Evolutionary conservation across 1,139 yeast species (phyloP).

Genomic region (Arxiozyma telluris): DNA sequence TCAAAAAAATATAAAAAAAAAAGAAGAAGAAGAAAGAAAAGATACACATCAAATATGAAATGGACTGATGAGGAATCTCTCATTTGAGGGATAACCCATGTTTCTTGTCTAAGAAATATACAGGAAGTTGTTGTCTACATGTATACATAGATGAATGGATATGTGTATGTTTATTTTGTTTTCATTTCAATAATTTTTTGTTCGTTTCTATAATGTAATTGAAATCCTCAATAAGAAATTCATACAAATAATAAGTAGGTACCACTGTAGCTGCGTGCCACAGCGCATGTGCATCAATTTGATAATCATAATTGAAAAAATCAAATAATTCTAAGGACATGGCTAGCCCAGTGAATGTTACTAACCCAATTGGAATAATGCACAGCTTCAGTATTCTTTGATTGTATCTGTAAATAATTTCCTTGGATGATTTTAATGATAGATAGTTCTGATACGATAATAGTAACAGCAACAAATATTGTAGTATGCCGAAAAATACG

Average conservation of each 20-base stretch:
- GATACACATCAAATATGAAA: too few species aligned
- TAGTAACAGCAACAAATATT: conserved; percentile 40
- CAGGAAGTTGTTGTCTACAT: too few species aligned
- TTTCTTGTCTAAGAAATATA: too few species aligned
- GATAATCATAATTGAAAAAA: conserved; percentile 62
- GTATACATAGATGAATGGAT: neutral
- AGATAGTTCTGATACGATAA: conserved; percentile 30
- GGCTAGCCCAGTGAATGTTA: conserved; percentile 49
- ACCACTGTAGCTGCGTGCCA: conserved; percentile 81
- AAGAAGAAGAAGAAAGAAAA: neutral
- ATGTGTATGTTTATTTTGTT: neutral
- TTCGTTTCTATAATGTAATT: conserved; percentile 6
- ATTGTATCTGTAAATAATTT: neutral
- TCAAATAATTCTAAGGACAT: conserved; percentile 86
- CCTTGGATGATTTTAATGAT: conserved; percentile 4
- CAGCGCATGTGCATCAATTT: conserved; percentile 84
- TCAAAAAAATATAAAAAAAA: too few species aligned
- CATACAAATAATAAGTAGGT: conserved; percentile 39
- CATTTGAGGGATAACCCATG: too few species aligned
- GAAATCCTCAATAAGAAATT: conserved; percentile 32
- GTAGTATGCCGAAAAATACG: conserved; percentile 64
- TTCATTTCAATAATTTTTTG: neutral
- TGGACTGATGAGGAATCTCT: too few species aligned
- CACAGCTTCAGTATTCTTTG: conserved; percentile 37
- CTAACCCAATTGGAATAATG: conserved; percentile 42